Evolutionary conservation across 2,329 filamentous ascomycete species (phyloP).

Genomic region (Hypocreales sp.): DNA sequence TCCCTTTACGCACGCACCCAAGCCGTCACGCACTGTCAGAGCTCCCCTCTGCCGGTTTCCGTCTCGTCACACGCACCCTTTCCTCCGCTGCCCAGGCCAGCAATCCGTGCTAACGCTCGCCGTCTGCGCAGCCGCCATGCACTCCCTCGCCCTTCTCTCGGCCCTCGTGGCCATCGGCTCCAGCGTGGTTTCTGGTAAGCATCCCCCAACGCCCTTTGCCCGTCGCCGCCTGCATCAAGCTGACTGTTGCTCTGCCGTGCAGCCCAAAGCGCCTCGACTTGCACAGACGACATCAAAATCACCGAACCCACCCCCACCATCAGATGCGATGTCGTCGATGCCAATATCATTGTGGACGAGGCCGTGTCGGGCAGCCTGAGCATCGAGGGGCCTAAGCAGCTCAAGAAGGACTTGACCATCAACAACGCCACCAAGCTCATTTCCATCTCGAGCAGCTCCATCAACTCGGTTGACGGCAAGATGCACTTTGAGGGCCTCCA

Average conservation of each 20-base stretch:
- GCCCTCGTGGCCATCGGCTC: constrained; percentile 26
- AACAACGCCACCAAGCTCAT: constrained; percentile 46
- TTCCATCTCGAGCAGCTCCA: constrained; percentile 41
- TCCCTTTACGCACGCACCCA: constrained; percentile 2
- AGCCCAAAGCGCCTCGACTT: constrained; percentile 19
- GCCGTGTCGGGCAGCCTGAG: constrained; percentile 39
- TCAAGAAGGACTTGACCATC: constrained; percentile 42
- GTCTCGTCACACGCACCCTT: too few relatives aligned
- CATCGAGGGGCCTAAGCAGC: constrained; percentile 42
- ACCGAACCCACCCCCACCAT: constrained; percentile 45
- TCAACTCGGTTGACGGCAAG: constrained; percentile 50
- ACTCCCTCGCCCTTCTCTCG: constrained; percentile 26
- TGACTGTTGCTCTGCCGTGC: too few relatives aligned
- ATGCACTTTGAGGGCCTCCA: constrained; percentile 58
- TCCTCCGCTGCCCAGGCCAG: too few relatives aligned
- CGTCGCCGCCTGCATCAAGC: too few relatives aligned
- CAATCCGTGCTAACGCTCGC: constrained; percentile 5
- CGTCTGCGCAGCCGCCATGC: constrained; percentile 24
- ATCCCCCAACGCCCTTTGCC: too few relatives aligned
- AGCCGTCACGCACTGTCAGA: constrained; percentile 6
- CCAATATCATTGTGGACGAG: constrained; percentile 49
- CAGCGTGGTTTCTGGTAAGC: constrained; percentile 27
- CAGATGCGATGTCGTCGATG: constrained; percentile 54
- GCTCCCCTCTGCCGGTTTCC: too few relatives aligned
- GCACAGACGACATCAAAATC: constrained; percentile 43